Conservation (phyloP, 371 early-diverging fungal genomes). For the Apophysomyces variabilis region DNA sequence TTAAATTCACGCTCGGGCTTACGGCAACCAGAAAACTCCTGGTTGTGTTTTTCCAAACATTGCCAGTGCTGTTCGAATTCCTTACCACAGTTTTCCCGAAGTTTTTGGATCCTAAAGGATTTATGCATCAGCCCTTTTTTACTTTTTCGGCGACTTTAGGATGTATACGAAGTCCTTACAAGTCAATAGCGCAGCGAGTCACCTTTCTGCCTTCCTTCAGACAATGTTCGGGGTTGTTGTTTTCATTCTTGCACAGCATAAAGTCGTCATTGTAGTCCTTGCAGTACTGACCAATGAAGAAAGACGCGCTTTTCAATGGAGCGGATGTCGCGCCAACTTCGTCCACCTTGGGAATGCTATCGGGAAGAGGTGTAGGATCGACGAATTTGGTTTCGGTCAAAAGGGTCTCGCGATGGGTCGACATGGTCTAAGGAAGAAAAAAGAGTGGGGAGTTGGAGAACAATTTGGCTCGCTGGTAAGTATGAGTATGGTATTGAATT, state of each 20-base stretch:
- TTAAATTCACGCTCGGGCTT: slow-evolving; percentile 82
- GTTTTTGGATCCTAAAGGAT: slow-evolving; percentile 72
- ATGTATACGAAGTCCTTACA: slow-evolving; percentile 58
- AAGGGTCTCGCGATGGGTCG: slow-evolving; percentile 33
- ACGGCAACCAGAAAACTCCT: slow-evolving; percentile 84
- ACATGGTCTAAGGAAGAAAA: slow-evolving; percentile 28
- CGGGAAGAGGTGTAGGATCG: slow-evolving; percentile 79
- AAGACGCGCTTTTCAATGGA: slow-evolving; percentile 92
- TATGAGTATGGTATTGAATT: neutral
- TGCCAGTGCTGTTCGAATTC: slow-evolving; percentile 92
- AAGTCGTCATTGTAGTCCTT: slow-evolving; percentile 94
- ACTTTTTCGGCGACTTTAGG: neutral
- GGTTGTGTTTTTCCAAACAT: slow-evolving; percentile 92
- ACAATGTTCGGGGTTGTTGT: slow-evolving; percentile 88
- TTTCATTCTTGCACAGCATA: slow-evolving; percentile 95
- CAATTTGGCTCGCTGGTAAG: slow-evolving; percentile 3
- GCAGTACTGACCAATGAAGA: slow-evolving; percentile 89
- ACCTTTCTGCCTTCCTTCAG: slow-evolving; percentile 94
- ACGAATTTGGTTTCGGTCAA: slow-evolving; percentile 58
- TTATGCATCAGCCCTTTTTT: slow-evolving; percentile 2
- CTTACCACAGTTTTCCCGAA: slow-evolving; percentile 88
- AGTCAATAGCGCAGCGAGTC: slow-evolving; percentile 91
- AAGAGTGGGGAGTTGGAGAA: slow-evolving; percentile 7
- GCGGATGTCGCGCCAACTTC: slow-evolving; percentile 94
- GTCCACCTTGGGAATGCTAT: slow-evolving; percentile 71